Conservation (phyloP, 371 early-diverging fungal genomes). For the Blastocladiella emersonii region DNA sequence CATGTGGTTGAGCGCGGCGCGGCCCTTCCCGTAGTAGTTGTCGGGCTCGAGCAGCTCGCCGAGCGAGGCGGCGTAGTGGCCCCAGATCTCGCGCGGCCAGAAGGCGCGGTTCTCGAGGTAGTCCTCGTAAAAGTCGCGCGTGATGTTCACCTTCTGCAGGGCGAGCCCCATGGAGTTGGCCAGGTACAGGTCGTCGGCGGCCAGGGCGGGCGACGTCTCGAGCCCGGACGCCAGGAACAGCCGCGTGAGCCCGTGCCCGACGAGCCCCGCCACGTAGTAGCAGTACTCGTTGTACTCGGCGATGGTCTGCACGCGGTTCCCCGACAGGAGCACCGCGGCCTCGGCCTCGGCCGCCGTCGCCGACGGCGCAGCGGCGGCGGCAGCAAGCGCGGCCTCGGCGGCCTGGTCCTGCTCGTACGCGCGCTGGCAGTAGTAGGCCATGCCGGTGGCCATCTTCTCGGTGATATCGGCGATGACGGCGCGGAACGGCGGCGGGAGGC, state of each 20-base stretch:
- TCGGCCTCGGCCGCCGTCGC: too few relatives aligned
- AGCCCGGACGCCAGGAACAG: conserved; percentile 79
- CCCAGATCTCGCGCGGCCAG: conserved; percentile 90
- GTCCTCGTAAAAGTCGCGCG: conserved; percentile 86
- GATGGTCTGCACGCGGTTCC: conserved; percentile 53
- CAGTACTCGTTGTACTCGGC: conserved; percentile 90
- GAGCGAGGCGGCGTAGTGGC: conserved; percentile 40
- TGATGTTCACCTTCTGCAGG: conserved; percentile 91
- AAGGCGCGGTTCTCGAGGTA: conserved; percentile 72
- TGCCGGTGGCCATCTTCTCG: conserved; percentile 80
- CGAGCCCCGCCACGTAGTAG: conserved; percentile 94
- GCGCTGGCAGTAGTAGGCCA: conserved; percentile 62
- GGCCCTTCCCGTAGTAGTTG: conserved; percentile 24
- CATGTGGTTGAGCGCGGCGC: conserved; percentile 69
- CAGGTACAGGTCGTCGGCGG: conserved; percentile 25
- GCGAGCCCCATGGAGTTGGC: conserved; percentile 90
- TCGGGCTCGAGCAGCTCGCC: conserved; percentile 45
- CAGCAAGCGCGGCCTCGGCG: not conserved
- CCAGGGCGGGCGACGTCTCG: conserved; percentile 27
- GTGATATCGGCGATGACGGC: conserved; percentile 79
- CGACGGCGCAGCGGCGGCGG: too few relatives aligned
- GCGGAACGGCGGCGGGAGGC: conserved; percentile 54
- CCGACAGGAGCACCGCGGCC: conserved; percentile 39
- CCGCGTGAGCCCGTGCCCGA: conserved; percentile 81
- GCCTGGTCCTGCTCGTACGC: conserved; percentile 7